Percentiles rank a stretch among this genome's conserved stretches.
These are phyloP conservation scores for Arabis alpina DNA, from an alignment of 345 rosid genomes.

Conservation along the genomic window DNA sequence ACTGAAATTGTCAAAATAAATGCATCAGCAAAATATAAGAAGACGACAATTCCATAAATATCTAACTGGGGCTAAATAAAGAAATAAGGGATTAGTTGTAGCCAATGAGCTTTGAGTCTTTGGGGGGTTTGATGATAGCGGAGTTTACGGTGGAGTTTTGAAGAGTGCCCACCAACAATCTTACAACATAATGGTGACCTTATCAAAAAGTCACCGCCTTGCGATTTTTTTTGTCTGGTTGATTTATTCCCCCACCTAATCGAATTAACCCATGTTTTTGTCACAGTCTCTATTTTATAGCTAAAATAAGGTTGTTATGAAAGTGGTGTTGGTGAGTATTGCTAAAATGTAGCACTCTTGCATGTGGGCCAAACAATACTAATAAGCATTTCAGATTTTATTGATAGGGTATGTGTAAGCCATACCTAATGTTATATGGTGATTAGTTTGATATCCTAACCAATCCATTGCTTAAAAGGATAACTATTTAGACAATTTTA, in stretches of 20 bases:
- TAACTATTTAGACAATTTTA: not conserved
- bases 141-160: conserved; percentile 32
- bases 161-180: conserved; percentile 31
- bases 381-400: not conserved
- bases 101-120: conserved; percentile 39
- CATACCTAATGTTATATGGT: not conserved
- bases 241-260: conserved; percentile 19
- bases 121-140: conserved; percentile 25
- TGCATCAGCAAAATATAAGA: conserved; percentile 24
- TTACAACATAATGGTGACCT: conserved; percentile 10
- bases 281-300: conserved; percentile 1
- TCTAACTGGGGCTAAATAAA: conserved; percentile 13
- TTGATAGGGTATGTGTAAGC: not conserved
- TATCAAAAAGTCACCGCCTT: conserved; percentile 9
- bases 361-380: too few species aligned
- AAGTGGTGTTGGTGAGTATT: conserved; percentile 8
- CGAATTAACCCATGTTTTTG: conserved; percentile 31
- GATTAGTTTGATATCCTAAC: too few species aligned
- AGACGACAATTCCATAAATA: conserved; percentile 17
- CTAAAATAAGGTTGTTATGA: not conserved
- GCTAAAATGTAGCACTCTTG: not conserved
- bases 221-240: conserved; percentile 10
- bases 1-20: conserved; percentile 7
- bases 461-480: too few species aligned
- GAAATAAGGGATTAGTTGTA: conserved; percentile 13